Evolutionary conservation across 2,329 filamentous ascomycete genomes (phyloP), one percentile per base, ranked within the genome.

Genomic region (Colletotrichum liriopes): DNA sequence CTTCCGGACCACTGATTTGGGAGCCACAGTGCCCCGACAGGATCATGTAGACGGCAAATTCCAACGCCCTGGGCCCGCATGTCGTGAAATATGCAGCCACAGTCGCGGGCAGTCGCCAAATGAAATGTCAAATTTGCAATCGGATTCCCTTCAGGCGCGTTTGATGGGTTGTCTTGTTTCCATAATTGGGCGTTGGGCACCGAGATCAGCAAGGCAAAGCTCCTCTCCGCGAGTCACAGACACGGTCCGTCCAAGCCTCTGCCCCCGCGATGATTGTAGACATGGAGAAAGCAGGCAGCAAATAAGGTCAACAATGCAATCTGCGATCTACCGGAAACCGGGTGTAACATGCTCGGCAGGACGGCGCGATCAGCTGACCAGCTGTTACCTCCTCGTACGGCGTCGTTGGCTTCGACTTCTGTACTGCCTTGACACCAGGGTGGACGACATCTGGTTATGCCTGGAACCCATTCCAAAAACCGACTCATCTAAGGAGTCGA

Each of bases 101-200:
- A 37, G 52, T 8, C 20, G 7, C 37, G 32, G 37, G 20, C 29
- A 41, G 35, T 32, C 37, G 35, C 51, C 32, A 54, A 29, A 62
- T 12, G 14, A 32, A 52, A 52, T 2, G 20, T 11, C 45, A 49
- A 37, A 45, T 35, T n/a, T 23, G 16, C 32, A 26, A 49, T 56
- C 29, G 29, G 20, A 26, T 20, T 29, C 39, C 45, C 23, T 43
- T 37, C 23, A 65, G 37, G 20, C 26, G 26, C 37, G 49, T 41
- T 65, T 23, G 49, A 52, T 35, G 63, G 35, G n/a, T 18, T 56
- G 1, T 32, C 9, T 67, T 61, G 39, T 67, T 43, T 37, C 41
- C 61, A 41, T 56, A 51, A n/a, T 62, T 45, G 51, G 68, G 63
- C 51, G 56, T 71, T 58, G 64, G 68, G 64, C 67, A 67, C 45